Conservation (phyloP, 805 yeast genomes). For the Kockiozyma suomiensis region DNA sequence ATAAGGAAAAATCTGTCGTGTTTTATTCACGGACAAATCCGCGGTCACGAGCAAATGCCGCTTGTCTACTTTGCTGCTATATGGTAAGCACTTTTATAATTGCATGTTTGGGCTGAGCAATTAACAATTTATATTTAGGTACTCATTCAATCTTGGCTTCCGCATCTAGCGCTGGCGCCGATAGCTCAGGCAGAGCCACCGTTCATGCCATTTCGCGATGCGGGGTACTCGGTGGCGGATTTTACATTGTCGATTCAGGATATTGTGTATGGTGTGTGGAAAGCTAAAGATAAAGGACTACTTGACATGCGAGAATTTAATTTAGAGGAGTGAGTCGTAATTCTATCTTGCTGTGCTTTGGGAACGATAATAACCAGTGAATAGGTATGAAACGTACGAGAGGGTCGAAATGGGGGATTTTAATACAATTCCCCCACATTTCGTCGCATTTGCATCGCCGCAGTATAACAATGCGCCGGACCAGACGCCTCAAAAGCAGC, state of each 20-base stretch:
- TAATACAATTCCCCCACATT: slow-evolving; percentile 86
- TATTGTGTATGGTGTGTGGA: slow-evolving; percentile 94
- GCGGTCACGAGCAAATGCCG: slow-evolving; percentile 86
- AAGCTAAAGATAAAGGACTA: slow-evolving; percentile 91
- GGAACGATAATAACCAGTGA: neutral
- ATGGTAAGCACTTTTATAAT: slow-evolving; percentile 52
- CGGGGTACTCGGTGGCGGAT: slow-evolving; percentile 95
- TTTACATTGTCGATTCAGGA: slow-evolving; percentile 93
- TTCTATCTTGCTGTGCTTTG: no score
- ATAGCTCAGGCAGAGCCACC: slow-evolving; percentile 90
- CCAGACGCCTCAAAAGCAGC: slow-evolving; percentile 36
- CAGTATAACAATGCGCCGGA: slow-evolving; percentile 46
- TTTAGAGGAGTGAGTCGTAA: slow-evolving; percentile 69
- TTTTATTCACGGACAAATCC: slow-evolving; percentile 84
- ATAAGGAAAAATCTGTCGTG: slow-evolving; percentile 86
- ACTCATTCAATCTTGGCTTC: slow-evolving; percentile 95
- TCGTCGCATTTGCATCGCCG: slow-evolving; percentile 97
- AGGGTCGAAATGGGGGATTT: slow-evolving; percentile 97
- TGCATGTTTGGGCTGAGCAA: neutral
- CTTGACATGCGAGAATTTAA: slow-evolving; percentile 84
- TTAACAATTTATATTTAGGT: slow-evolving; percentile 43
- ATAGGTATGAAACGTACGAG: slow-evolving; percentile 71
- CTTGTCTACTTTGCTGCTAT: slow-evolving; percentile 89
- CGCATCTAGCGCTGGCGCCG: slow-evolving; percentile 96
- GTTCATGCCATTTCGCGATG: slow-evolving; percentile 92